A percentile compares a stretch with the other conserved stretches of the same genome.
Conservation (phyloP, 2,329 filamentous ascomycete species). For the Penicillium digitatum region DNA sequence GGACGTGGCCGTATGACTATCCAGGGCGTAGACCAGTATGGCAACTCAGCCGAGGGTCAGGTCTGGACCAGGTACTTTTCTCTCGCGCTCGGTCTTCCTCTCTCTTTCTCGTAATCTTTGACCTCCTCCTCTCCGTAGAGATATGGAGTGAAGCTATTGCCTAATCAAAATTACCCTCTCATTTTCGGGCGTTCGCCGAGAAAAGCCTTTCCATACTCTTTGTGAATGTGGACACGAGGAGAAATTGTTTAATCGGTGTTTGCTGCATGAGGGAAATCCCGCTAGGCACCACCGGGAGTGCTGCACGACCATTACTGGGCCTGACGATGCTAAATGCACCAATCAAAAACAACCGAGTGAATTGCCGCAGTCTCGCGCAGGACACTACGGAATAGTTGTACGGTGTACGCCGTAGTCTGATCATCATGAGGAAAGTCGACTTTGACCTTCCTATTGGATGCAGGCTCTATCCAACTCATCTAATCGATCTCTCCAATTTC, state of each 20-base stretch:
- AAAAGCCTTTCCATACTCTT: background rate
- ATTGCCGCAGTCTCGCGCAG: background rate
- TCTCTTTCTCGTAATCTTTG: background rate
- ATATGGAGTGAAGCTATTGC: background rate
- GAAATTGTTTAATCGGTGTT: background rate
- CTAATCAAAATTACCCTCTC: background rate
- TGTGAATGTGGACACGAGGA: constrained; percentile 1
- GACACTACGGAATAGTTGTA: too few relatives aligned
- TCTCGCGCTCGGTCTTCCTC: background rate
- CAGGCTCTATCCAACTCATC: background rate
- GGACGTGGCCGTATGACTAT: background rate
- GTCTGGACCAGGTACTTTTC: background rate
- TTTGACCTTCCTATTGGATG: background rate
- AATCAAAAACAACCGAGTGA: background rate
- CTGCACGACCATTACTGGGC: background rate
- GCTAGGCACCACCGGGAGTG: background rate
- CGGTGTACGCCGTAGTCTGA: too few relatives aligned
- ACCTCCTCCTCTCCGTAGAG: background rate
- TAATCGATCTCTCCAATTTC: background rate
- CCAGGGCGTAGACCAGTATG: background rate
- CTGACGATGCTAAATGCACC: background rate
- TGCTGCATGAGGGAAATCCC: background rate
- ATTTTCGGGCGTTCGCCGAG: background rate
- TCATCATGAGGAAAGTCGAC: background rate
- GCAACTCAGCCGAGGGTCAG: constrained; percentile 2